Percentiles rank a stretch among this genome's conserved stretches.
These are phyloP conservation scores for Microdochium trichocladiopsis DNA, from an alignment of 2,329 filamentous ascomycete genomes.

Conservation along the genomic window DNA sequence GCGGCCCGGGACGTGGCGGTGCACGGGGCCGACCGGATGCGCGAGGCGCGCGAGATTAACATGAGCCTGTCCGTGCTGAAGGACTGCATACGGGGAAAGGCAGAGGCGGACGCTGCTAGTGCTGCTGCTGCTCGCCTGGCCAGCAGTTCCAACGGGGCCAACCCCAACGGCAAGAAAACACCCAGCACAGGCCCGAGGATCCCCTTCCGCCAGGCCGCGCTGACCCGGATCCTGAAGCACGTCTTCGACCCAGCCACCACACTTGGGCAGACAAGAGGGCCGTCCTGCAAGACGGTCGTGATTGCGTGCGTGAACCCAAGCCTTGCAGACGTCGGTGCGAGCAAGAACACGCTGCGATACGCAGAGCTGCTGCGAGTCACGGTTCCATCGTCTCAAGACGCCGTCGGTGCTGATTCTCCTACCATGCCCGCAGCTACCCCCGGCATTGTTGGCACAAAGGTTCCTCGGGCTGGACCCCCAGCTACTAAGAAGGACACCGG, in stretches of 20 bases:
- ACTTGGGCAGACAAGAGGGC: not conserved
- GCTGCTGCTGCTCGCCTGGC: not conserved
- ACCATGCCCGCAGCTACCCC: too few species aligned
- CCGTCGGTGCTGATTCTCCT: too few species aligned
- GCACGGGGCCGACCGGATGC: conserved; percentile 28
- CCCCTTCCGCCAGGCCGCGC: conserved; percentile 36
- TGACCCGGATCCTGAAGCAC: conserved; percentile 41
- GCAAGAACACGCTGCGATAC: conserved; percentile 41
- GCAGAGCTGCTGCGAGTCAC: conserved; percentile 37
- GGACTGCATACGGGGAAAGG: conserved; percentile 42
- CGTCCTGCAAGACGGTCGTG: conserved; percentile 32
- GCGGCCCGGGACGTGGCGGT: conserved; percentile 81
- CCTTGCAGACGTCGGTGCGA: conserved; percentile 32
- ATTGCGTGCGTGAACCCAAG: conserved; percentile 41
- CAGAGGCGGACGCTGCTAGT: conserved; percentile 20
- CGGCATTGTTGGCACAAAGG: too few species aligned
- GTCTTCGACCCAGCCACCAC: conserved; percentile 35
- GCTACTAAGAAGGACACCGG: not conserved
- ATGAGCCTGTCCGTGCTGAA: conserved; percentile 52
- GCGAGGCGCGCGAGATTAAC: conserved; percentile 95
- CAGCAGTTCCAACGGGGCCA: conserved; percentile 13
- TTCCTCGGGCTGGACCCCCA: not conserved
- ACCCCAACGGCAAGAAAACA: conserved; percentile 18
- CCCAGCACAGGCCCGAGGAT: conserved; percentile 9
- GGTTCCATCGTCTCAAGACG: conserved; percentile 17